phyloP scores from a whole-genome alignment of 441 rosid species.

The Mallotus repandus region DNA sequence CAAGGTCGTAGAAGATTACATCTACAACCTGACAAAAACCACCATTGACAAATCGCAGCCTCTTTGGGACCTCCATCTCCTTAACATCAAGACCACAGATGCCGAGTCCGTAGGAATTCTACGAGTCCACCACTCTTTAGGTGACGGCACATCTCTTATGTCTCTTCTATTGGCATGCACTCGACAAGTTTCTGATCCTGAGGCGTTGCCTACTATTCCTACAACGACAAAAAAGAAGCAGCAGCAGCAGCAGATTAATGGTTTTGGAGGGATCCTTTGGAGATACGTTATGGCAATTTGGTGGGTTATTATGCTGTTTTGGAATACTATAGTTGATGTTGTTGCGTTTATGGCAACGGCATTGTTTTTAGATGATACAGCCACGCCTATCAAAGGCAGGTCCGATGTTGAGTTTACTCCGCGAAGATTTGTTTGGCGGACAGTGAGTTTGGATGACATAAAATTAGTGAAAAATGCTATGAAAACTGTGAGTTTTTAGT shows the following conservation, averaged over 20 bases:
- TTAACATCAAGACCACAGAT: conserved; percentile 33
- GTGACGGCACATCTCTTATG: conserved; percentile 44
- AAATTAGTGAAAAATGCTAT: conserved; percentile 42
- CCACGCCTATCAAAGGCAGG: conserved; percentile 35
- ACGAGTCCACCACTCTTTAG: conserved; percentile 48
- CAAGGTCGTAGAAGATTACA: conserved; percentile 36
- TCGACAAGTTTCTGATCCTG: conserved; percentile 23
- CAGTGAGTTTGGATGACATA: conserved; percentile 40
- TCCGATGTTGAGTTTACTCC: conserved; percentile 35
- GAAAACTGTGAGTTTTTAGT: conserved; percentile 34
- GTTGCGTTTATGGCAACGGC: conserved; percentile 15
- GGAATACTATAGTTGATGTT: conserved; percentile 24
- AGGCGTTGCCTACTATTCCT: conserved; percentile 21
- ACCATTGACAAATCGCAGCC: conserved; percentile 37
- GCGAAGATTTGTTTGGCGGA: conserved; percentile 31
- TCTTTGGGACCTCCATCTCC: conserved; percentile 46
- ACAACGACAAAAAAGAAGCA: neutral
- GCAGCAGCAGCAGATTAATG: neutral
- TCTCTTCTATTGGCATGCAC: conserved; percentile 36
- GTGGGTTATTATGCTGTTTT: conserved; percentile 6
- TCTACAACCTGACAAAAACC: conserved; percentile 35
- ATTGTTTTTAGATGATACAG: conserved; percentile 34
- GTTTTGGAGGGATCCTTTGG: neutral
- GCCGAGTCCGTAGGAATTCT: conserved; percentile 36
- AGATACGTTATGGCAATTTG: neutral